Percentiles rank a stretch among this genome's conserved stretches.
phyloP scores from a whole-genome alignment of 257 asterid genomes.

The Solanum tarapatanum region DNA sequence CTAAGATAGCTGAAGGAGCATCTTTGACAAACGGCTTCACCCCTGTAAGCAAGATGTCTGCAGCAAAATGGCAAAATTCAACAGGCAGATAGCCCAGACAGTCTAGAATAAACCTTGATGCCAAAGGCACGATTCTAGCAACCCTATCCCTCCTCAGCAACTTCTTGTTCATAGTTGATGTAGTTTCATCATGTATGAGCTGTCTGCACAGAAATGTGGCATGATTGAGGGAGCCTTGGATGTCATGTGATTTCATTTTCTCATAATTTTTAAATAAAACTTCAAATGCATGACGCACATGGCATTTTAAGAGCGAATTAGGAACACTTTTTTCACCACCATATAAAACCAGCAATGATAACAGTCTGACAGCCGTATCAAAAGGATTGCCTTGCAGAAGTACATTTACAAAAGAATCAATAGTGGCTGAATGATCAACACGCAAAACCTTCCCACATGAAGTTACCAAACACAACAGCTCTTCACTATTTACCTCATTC shows the following conservation, averaged over 20 bases:
- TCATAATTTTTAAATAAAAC: conserved; percentile 30
- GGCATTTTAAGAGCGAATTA: conserved; percentile 62
- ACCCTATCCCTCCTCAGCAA: conserved; percentile 16
- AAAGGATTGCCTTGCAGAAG: conserved; percentile 50
- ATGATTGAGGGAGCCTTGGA: conserved; percentile 2
- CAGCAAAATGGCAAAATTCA: conserved; percentile 80
- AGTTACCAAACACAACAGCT: conserved; percentile 63
- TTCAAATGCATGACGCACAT: conserved; percentile 58
- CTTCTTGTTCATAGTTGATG: conserved; percentile 11
- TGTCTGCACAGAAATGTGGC: conserved; percentile 17
- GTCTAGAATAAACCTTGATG: conserved; percentile 63
- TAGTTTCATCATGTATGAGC: conserved; percentile 3
- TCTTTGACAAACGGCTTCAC: conserved; percentile 54
- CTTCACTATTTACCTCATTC: conserved; percentile 54
- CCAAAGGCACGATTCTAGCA: conserved; percentile 21
- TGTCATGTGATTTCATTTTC: conserved; percentile 20
- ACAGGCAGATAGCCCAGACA: conserved; percentile 70
- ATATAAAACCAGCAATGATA: conserved; percentile 62
- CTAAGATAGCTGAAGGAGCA: conserved; percentile 61
- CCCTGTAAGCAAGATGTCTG: conserved; percentile 67
- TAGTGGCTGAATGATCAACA: conserved; percentile 61
- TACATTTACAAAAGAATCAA: conserved; percentile 59
- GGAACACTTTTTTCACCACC: conserved; percentile 78
- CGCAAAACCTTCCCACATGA: conserved; percentile 71
- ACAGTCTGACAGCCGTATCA: conserved; percentile 58